Evolutionary conservation across 441 rosid genomes (phyloP).

Genomic region (Eutrema salsugineum): DNA sequence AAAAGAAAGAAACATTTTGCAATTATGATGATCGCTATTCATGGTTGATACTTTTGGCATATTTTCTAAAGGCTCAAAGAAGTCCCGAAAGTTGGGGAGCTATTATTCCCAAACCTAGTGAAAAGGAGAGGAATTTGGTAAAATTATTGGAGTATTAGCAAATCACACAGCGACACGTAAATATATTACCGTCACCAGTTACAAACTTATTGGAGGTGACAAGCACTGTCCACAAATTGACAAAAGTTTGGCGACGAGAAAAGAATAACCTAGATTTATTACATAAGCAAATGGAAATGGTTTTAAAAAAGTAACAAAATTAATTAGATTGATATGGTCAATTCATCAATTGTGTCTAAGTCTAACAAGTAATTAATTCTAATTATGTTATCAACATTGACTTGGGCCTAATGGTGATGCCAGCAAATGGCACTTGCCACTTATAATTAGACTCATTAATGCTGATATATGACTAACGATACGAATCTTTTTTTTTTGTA

Average conservation of each 20-base stretch:
- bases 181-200: background rate
- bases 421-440: constrained; percentile 14
- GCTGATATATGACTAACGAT: constrained; percentile 5
- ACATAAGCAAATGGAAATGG: background rate
- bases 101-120: background rate
- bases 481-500: background rate
- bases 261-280: background rate
- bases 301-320: background rate
- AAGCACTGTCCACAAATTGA: background rate
- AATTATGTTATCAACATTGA: constrained; percentile 2
- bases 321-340: background rate
- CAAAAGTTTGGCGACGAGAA: background rate
- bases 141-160: background rate
- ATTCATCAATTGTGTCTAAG: too few species aligned
- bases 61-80: background rate
- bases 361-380: background rate
- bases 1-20: too few species aligned
- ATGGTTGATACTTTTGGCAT: background rate
- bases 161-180: background rate
- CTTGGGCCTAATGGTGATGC: constrained; percentile 15
- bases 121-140: background rate
- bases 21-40: background rate
- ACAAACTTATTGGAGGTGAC: background rate
- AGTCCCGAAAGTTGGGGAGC: background rate
- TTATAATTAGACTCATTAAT: constrained; percentile 16